Percentiles rank a stretch among this genome's conserved stretches.
These are phyloP conservation scores for Ceratocystis smalleyi DNA, from an alignment of 2,329 filamentous ascomycete genomes.

Conservation along the genomic window DNA sequence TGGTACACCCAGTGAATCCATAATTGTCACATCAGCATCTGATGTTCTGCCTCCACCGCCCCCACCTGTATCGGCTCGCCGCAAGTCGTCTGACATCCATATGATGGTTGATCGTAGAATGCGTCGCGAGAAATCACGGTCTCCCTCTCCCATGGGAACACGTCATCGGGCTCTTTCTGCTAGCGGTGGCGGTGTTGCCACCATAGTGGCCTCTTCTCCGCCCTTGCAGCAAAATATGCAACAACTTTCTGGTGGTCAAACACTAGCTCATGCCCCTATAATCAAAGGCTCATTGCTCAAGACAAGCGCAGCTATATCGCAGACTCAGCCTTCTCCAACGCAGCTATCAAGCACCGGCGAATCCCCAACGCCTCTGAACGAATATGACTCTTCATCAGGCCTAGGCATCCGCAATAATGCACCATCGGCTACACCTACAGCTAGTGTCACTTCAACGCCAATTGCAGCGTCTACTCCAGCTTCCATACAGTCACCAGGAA, in stretches of 20 bases:
- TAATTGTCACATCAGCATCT: not conserved
- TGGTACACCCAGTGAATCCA: not conserved
- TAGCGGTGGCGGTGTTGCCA: slow-evolving; percentile 30
- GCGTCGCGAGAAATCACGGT: slow-evolving; percentile 35
- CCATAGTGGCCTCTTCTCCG: slow-evolving; percentile 25
- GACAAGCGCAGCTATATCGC: slow-evolving; percentile 22
- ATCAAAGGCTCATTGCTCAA: slow-evolving; percentile 35
- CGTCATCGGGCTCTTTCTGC: slow-evolving; percentile 18
- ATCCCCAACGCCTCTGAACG: not conserved
- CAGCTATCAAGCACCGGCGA: not conserved
- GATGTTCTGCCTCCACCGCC: slow-evolving; percentile 23
- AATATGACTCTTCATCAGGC: slow-evolving; percentile 9
- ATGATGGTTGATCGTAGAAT: slow-evolving; percentile 40
- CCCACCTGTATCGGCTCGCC: not conserved
- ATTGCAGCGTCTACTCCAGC: slow-evolving; percentile 1
- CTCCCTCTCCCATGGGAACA: slow-evolving; percentile 37
- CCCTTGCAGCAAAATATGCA: not conserved
- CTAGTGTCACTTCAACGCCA: slow-evolving; percentile 11
- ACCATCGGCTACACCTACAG: not conserved
- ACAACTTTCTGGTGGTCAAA: slow-evolving; percentile 21
- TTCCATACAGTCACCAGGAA: not conserved
- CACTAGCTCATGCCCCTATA: slow-evolving; percentile 30
- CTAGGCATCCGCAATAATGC: slow-evolving; percentile 5
- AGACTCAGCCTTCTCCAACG: not conserved
- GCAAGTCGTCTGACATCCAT: slow-evolving; percentile 35